Conservation (phyloP, 495 filamentous ascomycete genomes). For the Podospora australis region DNA sequence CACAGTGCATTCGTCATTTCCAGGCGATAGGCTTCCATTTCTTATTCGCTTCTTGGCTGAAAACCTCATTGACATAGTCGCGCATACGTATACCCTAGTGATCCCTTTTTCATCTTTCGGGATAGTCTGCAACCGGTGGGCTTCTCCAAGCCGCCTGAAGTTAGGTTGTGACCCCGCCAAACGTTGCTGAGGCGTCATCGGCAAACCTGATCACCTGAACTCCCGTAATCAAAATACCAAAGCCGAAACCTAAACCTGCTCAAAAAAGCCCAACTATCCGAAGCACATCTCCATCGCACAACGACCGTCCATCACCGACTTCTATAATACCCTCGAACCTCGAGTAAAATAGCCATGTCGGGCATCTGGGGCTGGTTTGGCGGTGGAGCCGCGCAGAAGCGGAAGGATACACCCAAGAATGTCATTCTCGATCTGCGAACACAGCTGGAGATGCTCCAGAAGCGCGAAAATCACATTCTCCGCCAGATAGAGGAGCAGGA, state of each 20-base stretch:
- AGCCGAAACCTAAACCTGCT: conserved; percentile 1
- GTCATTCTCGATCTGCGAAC: conserved; percentile 83
- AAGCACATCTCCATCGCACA: neutral
- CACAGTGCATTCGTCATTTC: conserved; percentile 5
- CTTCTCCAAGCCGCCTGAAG: conserved; percentile 4
- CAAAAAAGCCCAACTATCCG: neutral
- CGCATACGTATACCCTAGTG: too few species aligned
- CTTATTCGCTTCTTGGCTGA: conserved; percentile 1
- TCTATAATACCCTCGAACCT: neutral
- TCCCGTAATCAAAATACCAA: conserved; percentile 7
- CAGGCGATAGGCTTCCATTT: neutral
- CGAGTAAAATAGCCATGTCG: conserved; percentile 37
- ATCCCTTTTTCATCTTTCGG: too few species aligned
- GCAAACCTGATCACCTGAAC: conserved; percentile 22
- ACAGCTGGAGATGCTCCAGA: conserved; percentile 95
- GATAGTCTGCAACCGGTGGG: neutral
- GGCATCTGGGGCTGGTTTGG: conserved; percentile 82
- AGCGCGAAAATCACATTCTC: conserved; percentile 86
- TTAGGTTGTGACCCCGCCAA: conserved; percentile 25
- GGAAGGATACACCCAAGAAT: conserved; percentile 92
- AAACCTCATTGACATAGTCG: too few species aligned
- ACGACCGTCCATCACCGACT: neutral
- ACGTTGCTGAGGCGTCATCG: conserved; percentile 26
- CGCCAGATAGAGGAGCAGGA: conserved; percentile 93
- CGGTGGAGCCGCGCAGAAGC: conserved; percentile 70